Percentiles rank a stretch among this genome's conserved stretches.
These are phyloP conservation scores for Atkinsonella texensis DNA, from an alignment of 2,329 filamentous ascomycete genomes.

Conservation along the genomic window DNA sequence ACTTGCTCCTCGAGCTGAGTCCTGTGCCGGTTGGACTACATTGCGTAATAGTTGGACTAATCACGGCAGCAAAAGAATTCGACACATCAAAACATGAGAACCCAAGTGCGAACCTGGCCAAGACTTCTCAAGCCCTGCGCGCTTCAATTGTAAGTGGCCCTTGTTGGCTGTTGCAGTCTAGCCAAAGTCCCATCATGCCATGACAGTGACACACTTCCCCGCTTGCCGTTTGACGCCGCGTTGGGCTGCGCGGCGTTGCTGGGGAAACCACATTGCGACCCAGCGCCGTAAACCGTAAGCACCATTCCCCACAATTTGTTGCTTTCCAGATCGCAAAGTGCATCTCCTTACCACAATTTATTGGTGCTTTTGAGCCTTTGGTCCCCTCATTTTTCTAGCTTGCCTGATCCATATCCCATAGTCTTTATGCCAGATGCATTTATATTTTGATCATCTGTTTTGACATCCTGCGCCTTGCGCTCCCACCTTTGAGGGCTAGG, in stretches of 20 bases:
- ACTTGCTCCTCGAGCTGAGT: not conserved
- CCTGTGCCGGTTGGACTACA: not conserved
- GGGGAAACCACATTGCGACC: slow-evolving; percentile 1
- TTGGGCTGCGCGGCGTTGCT: slow-evolving; percentile 1
- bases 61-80: not conserved
- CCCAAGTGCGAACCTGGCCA: no score
- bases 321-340: not conserved
- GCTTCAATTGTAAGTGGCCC: no score
- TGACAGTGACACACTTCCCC: not conserved
- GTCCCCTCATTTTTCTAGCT: not conserved
- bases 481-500: not conserved
- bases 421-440: slow-evolving; percentile 11
- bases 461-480: slow-evolving; percentile 10
- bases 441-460: slow-evolving; percentile 20
- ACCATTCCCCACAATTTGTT: not conserved
- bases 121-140: no score
- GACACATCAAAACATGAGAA: no score
- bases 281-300: not conserved
- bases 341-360: not conserved
- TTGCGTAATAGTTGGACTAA: no score
- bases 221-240: no score
- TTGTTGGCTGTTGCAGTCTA: no score
- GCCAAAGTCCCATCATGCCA: no score
- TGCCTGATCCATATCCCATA: not conserved
- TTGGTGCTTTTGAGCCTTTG: not conserved